Evolutionary conservation across 2,329 filamentous ascomycete genomes (phyloP).

Genomic region (Neobulgaria alba): DNA sequence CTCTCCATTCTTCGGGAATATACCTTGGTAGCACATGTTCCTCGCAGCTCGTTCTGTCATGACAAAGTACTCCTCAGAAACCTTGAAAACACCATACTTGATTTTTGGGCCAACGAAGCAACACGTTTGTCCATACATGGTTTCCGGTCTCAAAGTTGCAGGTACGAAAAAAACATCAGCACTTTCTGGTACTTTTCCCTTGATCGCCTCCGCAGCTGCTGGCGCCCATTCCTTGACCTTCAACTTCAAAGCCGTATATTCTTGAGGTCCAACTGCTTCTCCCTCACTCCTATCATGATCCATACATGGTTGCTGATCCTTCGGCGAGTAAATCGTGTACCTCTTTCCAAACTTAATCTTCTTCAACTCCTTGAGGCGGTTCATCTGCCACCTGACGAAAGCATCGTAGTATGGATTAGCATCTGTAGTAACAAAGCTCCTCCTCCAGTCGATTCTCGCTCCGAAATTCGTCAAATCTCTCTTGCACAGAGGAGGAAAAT

Average conservation of each 20-base stretch:
- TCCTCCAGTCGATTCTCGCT: conserved; percentile 83
- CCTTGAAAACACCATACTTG: conserved; percentile 80
- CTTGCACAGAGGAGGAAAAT: conserved; percentile 78
- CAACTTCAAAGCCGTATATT: conserved; percentile 89
- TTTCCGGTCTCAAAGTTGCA: conserved; percentile 88
- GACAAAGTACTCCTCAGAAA: conserved; percentile 71
- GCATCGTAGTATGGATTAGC: conserved; percentile 95
- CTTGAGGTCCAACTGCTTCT: conserved; percentile 76
- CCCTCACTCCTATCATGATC: conserved; percentile 77
- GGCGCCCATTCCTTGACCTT: conserved; percentile 85
- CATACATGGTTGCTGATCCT: conserved; percentile 81
- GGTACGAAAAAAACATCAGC: conserved; percentile 84
- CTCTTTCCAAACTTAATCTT: conserved; percentile 93
- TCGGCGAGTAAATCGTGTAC: conserved; percentile 89
- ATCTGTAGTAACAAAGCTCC: conserved; percentile 89
- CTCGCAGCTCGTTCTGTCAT: conserved; percentile 74
- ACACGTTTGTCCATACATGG: conserved; percentile 97
- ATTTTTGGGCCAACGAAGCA: conserved; percentile 92
- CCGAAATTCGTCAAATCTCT: conserved; percentile 77
- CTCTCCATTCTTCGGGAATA: conserved; percentile 69
- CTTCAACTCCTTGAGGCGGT: conserved; percentile 73
- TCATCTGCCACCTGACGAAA: conserved; percentile 97
- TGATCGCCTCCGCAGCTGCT: conserved; percentile 60
- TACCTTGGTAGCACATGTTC: conserved; percentile 94
- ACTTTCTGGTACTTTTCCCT: conserved; percentile 68